Evolutionary conservation across 352 stramenopile species (phyloP).

Genomic region (Phytophthora kernoviae): DNA sequence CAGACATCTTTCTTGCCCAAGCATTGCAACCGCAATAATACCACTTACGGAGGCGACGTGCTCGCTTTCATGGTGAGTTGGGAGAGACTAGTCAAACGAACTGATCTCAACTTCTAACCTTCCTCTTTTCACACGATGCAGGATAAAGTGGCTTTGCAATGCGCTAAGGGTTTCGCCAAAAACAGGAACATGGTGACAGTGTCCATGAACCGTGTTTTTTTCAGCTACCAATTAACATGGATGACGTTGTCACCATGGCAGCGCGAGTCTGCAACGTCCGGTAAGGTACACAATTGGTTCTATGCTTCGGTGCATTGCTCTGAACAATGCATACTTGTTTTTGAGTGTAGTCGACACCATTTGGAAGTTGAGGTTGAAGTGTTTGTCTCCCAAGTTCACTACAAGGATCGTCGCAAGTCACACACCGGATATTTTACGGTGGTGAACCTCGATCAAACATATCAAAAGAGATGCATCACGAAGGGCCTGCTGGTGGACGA

Average conservation of each 20-base stretch:
- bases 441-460: conserved; percentile 56
- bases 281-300: conserved; percentile 21
- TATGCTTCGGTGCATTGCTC: background rate
- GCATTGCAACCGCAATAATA: conserved; percentile 74
- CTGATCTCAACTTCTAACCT: background rate
- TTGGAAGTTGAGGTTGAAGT: conserved; percentile 74
- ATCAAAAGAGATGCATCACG: conserved; percentile 48
- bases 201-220: conserved; percentile 71
- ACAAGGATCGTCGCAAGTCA: conserved; percentile 37
- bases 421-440: conserved; percentile 70
- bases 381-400: conserved; percentile 54
- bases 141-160: conserved; percentile 69
- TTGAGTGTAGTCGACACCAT: conserved; percentile 40
- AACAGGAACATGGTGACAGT: conserved; percentile 69
- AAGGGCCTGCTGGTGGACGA: conserved; percentile 57
- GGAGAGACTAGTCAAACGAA: background rate
- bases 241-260: conserved; percentile 64
- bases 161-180: conserved; percentile 63
- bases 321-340: background rate
- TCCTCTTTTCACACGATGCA: background rate
- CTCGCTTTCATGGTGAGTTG: conserved; percentile 49
- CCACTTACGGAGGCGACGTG: conserved; percentile 68
- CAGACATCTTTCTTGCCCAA: conserved; percentile 76
- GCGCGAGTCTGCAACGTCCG: conserved; percentile 59
- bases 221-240: conserved; percentile 65